Conservation (phyloP, 257 asterid species). For the Plectranthus barbatus region DNA sequence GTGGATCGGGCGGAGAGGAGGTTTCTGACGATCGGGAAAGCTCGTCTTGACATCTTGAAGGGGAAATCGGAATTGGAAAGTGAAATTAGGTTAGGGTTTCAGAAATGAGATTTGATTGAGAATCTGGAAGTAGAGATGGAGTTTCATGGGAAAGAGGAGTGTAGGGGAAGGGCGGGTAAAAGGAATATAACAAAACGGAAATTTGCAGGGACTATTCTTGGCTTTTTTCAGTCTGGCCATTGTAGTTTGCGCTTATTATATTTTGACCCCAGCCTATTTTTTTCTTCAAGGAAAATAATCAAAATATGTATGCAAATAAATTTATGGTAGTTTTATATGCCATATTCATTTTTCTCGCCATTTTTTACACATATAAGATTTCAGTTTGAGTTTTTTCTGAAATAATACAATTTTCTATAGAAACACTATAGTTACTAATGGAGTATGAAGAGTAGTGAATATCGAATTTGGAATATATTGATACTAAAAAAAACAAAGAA, state of each 20-base stretch:
- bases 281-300: no score
- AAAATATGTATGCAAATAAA: no score
- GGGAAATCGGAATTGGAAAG: not conserved
- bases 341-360: no score
- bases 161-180: slow-evolving; percentile 11
- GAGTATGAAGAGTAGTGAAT: not conserved
- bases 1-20: slow-evolving; percentile 22
- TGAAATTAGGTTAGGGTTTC: slow-evolving; percentile 11
- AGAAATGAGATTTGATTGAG: not conserved
- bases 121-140: not conserved
- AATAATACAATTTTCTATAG: no score
- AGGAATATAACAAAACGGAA: not conserved
- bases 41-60: slow-evolving; percentile 31
- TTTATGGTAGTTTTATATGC: no score
- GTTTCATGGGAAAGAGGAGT: not conserved
- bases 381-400: no score
- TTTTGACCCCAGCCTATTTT: not conserved
- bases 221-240: not conserved
- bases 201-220: not conserved
- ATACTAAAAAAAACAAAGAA: no score
- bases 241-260: not conserved
- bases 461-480: no score
- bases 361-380: no score
- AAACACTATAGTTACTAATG: no score
- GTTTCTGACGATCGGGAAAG: slow-evolving; percentile 41